A percentile compares a stretch with the other conserved stretches of the same genome.
phyloP scores from a whole-genome alignment of 352 stramenopile species.

The Globisporangium irregulare region DNA sequence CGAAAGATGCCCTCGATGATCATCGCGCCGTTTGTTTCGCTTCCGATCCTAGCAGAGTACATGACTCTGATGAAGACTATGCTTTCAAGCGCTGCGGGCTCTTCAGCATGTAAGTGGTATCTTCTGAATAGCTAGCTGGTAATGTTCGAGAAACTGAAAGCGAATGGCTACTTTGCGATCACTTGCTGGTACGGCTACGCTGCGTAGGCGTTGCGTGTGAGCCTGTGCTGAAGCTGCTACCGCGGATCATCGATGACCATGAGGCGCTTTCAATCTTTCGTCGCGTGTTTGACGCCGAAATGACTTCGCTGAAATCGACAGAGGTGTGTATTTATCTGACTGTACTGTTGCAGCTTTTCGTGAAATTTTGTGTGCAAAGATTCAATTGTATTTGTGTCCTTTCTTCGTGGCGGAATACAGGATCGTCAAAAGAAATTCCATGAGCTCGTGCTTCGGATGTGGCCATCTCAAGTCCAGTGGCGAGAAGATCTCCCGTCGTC shows the following conservation, averaged over 20 bases:
- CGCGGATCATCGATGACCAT: slow-evolving; percentile 69
- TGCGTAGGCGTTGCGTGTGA: slow-evolving; percentile 50
- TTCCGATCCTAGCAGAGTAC: slow-evolving; percentile 71
- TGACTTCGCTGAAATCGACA: slow-evolving; percentile 32
- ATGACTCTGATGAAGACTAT: slow-evolving; percentile 64
- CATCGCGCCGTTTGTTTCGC: slow-evolving; percentile 56
- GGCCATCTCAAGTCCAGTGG: slow-evolving; percentile 64
- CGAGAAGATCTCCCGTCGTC: slow-evolving; percentile 37
- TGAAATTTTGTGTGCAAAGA: not conserved
- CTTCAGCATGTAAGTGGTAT: slow-evolving; percentile 34
- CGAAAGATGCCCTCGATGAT: slow-evolving; percentile 66
- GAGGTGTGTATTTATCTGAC: slow-evolving; percentile 28
- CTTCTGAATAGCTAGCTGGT: not conserved
- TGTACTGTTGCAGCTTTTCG: not conserved
- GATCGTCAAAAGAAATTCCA: slow-evolving; percentile 62
- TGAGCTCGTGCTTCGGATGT: slow-evolving; percentile 75
- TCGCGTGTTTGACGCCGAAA: slow-evolving; percentile 53
- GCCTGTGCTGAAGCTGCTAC: slow-evolving; percentile 63
- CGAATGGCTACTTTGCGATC: not conserved
- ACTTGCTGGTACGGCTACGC: not conserved
- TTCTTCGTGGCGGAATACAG: slow-evolving; percentile 13
- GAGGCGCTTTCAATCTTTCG: slow-evolving; percentile 61
- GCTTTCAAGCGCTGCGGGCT: slow-evolving; percentile 34
- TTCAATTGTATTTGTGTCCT: not conserved
- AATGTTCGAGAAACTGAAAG: not conserved